Evolutionary conservation across 257 asterid species (phyloP).

Genomic region (Solanum peruvianum): DNA sequence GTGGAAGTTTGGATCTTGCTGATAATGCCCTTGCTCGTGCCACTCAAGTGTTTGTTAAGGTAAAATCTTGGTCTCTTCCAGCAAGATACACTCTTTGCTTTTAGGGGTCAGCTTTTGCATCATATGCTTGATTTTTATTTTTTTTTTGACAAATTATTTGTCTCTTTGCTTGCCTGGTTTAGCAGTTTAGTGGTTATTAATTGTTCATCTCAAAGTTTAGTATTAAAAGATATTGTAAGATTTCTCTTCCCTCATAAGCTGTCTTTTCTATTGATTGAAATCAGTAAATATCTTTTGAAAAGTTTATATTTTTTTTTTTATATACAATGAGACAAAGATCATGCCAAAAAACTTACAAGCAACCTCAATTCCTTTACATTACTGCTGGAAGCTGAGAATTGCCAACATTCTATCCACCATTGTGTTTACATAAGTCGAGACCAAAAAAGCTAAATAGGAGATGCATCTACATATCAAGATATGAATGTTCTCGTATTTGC

Average conservation of each 20-base stretch:
- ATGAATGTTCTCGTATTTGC: neutral
- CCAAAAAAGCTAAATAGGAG: neutral
- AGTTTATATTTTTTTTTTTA: neutral
- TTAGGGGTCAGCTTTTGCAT: neutral
- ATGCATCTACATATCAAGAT: neutral
- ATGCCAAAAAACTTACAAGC: neutral
- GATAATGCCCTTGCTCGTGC: conserved; percentile 98
- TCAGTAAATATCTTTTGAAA: neutral
- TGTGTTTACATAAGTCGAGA: neutral
- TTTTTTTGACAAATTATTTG: neutral
- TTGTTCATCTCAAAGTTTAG: neutral
- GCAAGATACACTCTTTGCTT: neutral
- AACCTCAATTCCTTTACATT: neutral
- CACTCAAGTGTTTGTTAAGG: conserved; percentile 92
- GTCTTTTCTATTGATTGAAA: neutral
- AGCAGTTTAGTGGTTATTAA: neutral
- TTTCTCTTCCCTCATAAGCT: neutral
- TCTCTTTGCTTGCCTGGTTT: neutral
- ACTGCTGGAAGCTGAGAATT: neutral
- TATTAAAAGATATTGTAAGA: neutral
- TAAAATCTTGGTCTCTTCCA: conserved; percentile 9
- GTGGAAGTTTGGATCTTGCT: conserved; percentile 91
- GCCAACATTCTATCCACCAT: neutral
- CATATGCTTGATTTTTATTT: neutral
- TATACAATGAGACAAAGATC: neutral